Conservation (phyloP, 768 basidiomycete species). For the Macrolepiota albuminosa region DNA sequence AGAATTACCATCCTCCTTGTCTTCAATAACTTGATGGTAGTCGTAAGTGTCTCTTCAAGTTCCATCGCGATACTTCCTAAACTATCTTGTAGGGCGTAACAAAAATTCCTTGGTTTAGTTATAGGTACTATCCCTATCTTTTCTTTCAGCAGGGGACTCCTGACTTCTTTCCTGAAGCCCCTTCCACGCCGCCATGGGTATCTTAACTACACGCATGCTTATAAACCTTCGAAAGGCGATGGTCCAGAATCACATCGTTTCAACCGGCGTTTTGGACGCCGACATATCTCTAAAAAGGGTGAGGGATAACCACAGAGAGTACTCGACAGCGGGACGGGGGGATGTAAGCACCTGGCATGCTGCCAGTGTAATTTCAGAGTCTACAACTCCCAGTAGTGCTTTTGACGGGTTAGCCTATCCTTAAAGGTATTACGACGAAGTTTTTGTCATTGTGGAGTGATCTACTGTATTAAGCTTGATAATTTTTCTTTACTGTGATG, state of each 20-base stretch:
- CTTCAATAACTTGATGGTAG: constrained; percentile 45
- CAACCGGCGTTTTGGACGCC: not conserved
- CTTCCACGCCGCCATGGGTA: constrained; percentile 44
- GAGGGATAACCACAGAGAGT: not conserved
- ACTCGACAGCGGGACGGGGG: not conserved
- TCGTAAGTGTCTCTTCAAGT: constrained; percentile 15
- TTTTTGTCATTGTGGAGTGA: not conserved
- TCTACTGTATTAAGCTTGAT: not conserved
- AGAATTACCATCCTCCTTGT: constrained; percentile 35
- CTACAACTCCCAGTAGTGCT: not conserved
- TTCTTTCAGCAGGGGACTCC: not conserved
- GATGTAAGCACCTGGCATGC: constrained; percentile 1
- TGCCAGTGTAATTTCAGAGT: not conserved
- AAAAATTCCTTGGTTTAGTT: constrained; percentile 47
- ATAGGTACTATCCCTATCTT: constrained; percentile 25
- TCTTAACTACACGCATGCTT: constrained; percentile 42
- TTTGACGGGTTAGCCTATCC: not conserved
- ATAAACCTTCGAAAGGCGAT: constrained; percentile 38
- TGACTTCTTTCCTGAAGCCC: constrained; percentile 23
- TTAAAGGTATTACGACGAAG: not conserved
- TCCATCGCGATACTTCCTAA: not conserved
- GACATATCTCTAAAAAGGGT: not conserved
- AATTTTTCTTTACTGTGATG: not conserved
- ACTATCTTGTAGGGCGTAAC: constrained; percentile 28
- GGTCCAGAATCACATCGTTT: constrained; percentile 5